Percentiles rank a stretch among this genome's conserved stretches.
phyloP scores from a whole-genome alignment of 2,329 filamentous ascomycete species.

The Pyrenochaeta sp. region DNA sequence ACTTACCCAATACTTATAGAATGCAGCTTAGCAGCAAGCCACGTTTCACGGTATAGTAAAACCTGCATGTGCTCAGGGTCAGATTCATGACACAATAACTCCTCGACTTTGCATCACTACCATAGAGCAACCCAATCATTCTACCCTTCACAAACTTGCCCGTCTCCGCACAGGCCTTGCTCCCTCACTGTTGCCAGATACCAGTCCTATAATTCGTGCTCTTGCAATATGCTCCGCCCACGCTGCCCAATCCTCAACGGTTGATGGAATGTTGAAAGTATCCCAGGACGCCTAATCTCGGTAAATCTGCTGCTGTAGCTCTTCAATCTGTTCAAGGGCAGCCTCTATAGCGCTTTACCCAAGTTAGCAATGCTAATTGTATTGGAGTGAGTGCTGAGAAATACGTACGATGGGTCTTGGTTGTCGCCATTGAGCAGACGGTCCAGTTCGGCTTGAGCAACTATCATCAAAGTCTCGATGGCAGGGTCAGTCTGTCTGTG shows the following conservation, averaged over 20 bases:
- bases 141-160: not conserved
- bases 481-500: too few species aligned
- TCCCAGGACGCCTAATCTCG: not conserved
- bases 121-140: too few species aligned
- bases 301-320: not conserved
- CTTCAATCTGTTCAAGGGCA: not conserved
- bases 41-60: too few species aligned
- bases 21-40: too few species aligned
- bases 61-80: too few species aligned
- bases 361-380: not conserved
- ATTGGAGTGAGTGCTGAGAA: not conserved
- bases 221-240: not conserved
- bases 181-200: not conserved
- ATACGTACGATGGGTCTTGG: not conserved
- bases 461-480: too few species aligned
- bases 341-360: not conserved
- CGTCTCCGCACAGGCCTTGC: not conserved
- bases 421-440: not conserved
- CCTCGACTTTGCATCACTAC: too few species aligned
- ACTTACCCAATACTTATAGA: too few species aligned
- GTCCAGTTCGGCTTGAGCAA: too few species aligned
- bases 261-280: not conserved
- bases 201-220: not conserved
- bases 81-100: too few species aligned
- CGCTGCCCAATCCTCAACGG: not conserved